Percentiles rank a stretch among this genome's conserved stretches.
Conservation (phyloP, 2,329 filamentous ascomycete genomes). For the Neocatenulostroma microsporum region DNA sequence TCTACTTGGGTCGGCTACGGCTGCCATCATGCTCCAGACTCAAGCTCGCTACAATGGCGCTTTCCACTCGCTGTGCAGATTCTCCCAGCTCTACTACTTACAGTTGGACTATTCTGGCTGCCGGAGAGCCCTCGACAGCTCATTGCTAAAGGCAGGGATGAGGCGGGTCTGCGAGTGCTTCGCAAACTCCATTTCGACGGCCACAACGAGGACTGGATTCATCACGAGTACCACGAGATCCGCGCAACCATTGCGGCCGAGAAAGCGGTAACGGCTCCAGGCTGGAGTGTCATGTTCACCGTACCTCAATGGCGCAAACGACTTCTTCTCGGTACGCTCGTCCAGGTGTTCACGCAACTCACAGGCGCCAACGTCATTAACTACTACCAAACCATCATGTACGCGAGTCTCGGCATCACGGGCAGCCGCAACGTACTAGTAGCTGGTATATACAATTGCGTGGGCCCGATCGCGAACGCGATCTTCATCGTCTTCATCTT, state of each 20-base stretch:
- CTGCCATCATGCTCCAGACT: slow-evolving; percentile 32
- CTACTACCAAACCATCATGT: slow-evolving; percentile 41
- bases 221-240: slow-evolving; percentile 52
- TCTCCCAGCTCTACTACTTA: slow-evolving; percentile 37
- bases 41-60: slow-evolving; percentile 28
- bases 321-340: slow-evolving; percentile 47
- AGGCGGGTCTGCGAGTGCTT: slow-evolving; percentile 44
- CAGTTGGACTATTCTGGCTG: slow-evolving; percentile 42
- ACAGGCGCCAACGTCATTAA: slow-evolving; percentile 51
- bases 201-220: slow-evolving; percentile 45
- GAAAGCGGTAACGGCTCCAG: slow-evolving; percentile 45
- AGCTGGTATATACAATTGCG: slow-evolving; percentile 53
- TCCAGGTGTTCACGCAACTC: slow-evolving; percentile 51
- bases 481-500: slow-evolving; percentile 54
- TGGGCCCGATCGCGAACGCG: slow-evolving; percentile 50
- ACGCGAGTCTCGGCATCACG: slow-evolving; percentile 47
- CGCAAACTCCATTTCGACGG: slow-evolving; percentile 42
- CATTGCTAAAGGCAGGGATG: slow-evolving; percentile 43
- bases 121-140: slow-evolving; percentile 49
- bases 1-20: slow-evolving; percentile 48
- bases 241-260: slow-evolving; percentile 47
- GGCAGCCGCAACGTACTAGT: slow-evolving; percentile 47
- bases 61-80: slow-evolving; percentile 42
- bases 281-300: slow-evolving; percentile 52
- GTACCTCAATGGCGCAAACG: slow-evolving; percentile 49